Percentiles rank a stretch among this genome's conserved stretches.
phyloP scores from a whole-genome alignment of 345 rosid species.

The Theobroma cacao region DNA sequence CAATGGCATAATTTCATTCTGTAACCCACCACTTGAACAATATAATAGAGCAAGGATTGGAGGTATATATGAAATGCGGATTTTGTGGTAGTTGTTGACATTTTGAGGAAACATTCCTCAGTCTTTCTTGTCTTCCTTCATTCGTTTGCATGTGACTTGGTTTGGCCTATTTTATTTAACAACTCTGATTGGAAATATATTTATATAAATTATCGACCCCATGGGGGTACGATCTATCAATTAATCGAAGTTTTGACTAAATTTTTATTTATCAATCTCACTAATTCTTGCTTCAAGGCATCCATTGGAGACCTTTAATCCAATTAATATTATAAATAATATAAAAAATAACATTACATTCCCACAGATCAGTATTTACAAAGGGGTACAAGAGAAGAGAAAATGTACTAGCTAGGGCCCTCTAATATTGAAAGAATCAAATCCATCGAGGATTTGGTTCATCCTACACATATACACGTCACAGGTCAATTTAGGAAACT shows the following conservation, averaged over 20 bases:
- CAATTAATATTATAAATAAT: neutral
- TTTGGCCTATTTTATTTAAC: neutral
- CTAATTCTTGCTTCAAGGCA: neutral
- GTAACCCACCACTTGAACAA: neutral
- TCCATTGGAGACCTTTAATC: neutral
- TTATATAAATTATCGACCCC: neutral
- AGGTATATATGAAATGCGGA: neutral
- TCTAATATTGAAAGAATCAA: neutral
- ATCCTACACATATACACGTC: neutral
- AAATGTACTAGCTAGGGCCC: neutral
- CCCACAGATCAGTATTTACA: neutral
- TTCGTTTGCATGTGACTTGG: neutral
- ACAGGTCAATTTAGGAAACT: neutral
- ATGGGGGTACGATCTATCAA: neutral
- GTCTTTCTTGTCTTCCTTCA: neutral
- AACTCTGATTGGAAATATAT: neutral
- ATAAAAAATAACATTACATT: neutral
- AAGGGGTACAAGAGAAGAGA: neutral
- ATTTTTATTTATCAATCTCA: neutral
- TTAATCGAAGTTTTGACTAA: neutral
- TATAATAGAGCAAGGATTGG: neutral
- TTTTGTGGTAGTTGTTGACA: neutral
- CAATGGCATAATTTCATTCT: neutral
- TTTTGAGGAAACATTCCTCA: neutral
- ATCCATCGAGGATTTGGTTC: neutral